phyloP scores from a whole-genome alignment of 2,329 filamentous ascomycete genomes.

The Ophiostoma novo-ulmi region DNA sequence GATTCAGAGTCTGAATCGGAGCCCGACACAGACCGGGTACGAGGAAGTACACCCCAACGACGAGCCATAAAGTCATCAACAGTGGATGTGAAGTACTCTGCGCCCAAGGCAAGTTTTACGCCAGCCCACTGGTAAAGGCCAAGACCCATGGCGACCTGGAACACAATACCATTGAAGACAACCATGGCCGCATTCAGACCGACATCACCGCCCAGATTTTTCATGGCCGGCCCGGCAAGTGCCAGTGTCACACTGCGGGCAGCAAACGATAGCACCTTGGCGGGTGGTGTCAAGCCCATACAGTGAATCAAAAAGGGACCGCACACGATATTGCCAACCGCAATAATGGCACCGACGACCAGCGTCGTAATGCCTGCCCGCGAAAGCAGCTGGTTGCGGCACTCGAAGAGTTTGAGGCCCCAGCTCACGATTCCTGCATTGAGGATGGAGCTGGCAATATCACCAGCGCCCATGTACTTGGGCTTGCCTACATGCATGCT shows the following conservation, averaged over 20 bases:
- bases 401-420: slow-evolving; percentile 52
- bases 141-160: slow-evolving; percentile 35
- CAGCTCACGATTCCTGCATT: slow-evolving; percentile 49
- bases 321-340: slow-evolving; percentile 41
- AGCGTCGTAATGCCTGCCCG: slow-evolving; percentile 39
- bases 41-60: not conserved
- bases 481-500: not conserved
- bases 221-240: slow-evolving; percentile 45
- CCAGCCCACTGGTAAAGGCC: slow-evolving; percentile 29
- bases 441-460: slow-evolving; percentile 45
- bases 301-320: slow-evolving; percentile 38
- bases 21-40: not conserved
- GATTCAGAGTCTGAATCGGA: not conserved
- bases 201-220: slow-evolving; percentile 41
- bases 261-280: slow-evolving; percentile 42
- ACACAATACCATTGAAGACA: slow-evolving; percentile 47
- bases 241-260: slow-evolving; percentile 49
- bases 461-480: slow-evolving; percentile 40
- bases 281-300: slow-evolving; percentile 36
- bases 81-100: not conserved
- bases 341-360: slow-evolving; percentile 36
- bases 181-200: slow-evolving; percentile 48
- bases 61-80: not conserved
- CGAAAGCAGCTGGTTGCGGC: slow-evolving; percentile 44
- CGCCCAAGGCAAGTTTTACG: not conserved